Evolutionary conservation across 164 flowering plant species (phyloP), one percentile per base, ranked within the genome.

Genomic region (Stephania cephalantha): DNA sequence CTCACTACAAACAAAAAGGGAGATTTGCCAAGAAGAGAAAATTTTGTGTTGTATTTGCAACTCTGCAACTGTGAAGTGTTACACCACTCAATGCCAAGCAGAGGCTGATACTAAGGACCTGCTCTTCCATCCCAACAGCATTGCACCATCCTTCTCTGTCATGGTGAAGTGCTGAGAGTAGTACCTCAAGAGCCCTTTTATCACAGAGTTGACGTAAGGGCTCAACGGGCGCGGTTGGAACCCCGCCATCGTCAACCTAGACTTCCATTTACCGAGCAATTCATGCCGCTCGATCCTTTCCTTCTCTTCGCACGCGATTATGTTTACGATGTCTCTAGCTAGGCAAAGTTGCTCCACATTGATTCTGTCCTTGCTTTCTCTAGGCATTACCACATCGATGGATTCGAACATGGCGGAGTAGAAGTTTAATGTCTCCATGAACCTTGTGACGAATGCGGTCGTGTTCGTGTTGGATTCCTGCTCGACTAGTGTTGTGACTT

Each of bases 381-480:
- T 76, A 35, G 85, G 84, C 71, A 89, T 35, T 17, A 85, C 76
- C 65, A 82, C 88, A 52, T 90, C 95, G 7, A 90, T 85, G 6
- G 95, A 90, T 81, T 90, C 95, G 20, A 90, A 89, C 86, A 90
- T 85, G 31, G 95, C 95, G 2, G 85, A 78, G 83, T 90, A 90
- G 77, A 75, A 89, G 6, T 86, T 85, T 2, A 89, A 74, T 1
- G 91, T 77, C 80, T 90, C 95, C 5, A 77, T 20, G 68, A 88
- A 90, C 79, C 95, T 79, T 0, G 84, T 61, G 53, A 89, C 73
- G 78, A 90, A 90, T 11, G 91, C 86, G 12, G 93, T 80, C 20
- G 95, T 90, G 83, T 90, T 90, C 42, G 91, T 88, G 80, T 90
- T 88, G 6, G 89, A 88, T 78, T 90, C 94, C 71, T 90, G 94